Base-by-base conservation (phyloP, 441 rosid species). In the Viola pubescens region DNA sequence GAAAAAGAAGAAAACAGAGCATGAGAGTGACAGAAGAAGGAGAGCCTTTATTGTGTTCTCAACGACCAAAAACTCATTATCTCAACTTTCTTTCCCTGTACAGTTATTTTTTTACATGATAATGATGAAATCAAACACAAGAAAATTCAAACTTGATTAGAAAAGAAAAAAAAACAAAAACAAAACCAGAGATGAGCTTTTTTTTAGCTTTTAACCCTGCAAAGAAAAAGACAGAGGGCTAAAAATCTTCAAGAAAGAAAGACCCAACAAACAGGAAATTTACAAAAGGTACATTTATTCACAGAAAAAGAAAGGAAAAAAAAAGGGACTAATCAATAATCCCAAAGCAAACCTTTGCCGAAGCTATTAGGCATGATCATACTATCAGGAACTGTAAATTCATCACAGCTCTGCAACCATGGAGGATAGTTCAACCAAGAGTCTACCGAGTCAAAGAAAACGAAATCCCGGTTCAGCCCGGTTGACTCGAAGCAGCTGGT, bases 381-480 rank as follows among this genome's bases (percentile, higher is more conserved):
- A 37, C 73, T 73, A 45, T 73, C 77, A 39, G 64, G 34, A 26
- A 26, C 60, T n/a, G 56, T 47, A 58, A 59, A 69, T 9, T 66
- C 70, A 8, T 46, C 56, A 0, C 61, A 69, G 12, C 64, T 70
- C 9, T 51, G 70, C 54, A 73, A 46, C 86, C 86, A 84, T 0
- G 80, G 70, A 11, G 88, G 81, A 44, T 80, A 69, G 39, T 74
- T 75, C 53, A 78, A 52, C 84, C 85, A 84, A 8, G 63, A 81
- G 3, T 78, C 91, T 61, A 75, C 71, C 16, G 85, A 71, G 71
- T 89, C 87, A 13, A 70, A 55, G 47, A 67, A 74, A 57, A 77
- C 85, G 6, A 87, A 85, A 70, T 86, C 88, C 59, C 38, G 76
- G 40, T 19, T 60, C 54, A 70, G 55, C 61, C 69, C 77, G 9